Conservation (phyloP, 805 yeast species). For the Saturnispora quitensis region DNA sequence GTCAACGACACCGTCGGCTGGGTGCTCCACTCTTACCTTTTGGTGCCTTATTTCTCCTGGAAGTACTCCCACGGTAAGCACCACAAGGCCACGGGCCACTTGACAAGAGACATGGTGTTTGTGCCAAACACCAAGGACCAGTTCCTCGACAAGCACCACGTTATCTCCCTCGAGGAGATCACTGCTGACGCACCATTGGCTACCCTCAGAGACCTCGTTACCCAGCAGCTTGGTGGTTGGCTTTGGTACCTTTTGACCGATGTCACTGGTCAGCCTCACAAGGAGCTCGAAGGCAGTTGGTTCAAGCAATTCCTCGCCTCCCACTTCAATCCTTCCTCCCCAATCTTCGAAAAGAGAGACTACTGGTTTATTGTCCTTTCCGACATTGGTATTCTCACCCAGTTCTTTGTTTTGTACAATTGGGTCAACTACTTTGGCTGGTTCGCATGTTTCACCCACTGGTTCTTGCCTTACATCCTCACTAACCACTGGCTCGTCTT, state of each 20-base stretch:
- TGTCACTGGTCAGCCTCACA: slow-evolving; percentile 67
- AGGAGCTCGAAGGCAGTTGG: slow-evolving; percentile 23
- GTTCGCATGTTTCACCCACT: slow-evolving; percentile 54
- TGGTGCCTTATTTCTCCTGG: slow-evolving; percentile 88
- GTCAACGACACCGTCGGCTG: slow-evolving; percentile 78
- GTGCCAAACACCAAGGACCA: slow-evolving; percentile 62
- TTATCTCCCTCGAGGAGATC: slow-evolving; percentile 38
- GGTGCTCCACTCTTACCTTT: slow-evolving; percentile 66
- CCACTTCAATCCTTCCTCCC: slow-evolving; percentile 68
- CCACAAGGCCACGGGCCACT: slow-evolving; percentile 83
- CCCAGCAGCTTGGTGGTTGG: slow-evolving; percentile 79
- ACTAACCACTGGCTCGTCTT: slow-evolving; percentile 89
- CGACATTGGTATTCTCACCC: slow-evolving; percentile 60
- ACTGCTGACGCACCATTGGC: slow-evolving; percentile 68
- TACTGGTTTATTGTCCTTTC: slow-evolving; percentile 62
- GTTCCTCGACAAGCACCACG: slow-evolving; percentile 31
- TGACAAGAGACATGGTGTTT: slow-evolving; percentile 76
- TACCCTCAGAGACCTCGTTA: slow-evolving; percentile 44
- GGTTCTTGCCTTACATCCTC: slow-evolving; percentile 68
- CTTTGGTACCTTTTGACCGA: slow-evolving; percentile 53
- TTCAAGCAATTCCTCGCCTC: slow-evolving; percentile 39
- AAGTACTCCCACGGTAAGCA: slow-evolving; percentile 76
- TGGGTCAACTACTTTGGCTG: slow-evolving; percentile 57
- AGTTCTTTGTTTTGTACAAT: slow-evolving; percentile 43
- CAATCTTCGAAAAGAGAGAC: slow-evolving; percentile 65